Conservation (phyloP, 441 rosid genomes). For the Populus hybrid region DNA sequence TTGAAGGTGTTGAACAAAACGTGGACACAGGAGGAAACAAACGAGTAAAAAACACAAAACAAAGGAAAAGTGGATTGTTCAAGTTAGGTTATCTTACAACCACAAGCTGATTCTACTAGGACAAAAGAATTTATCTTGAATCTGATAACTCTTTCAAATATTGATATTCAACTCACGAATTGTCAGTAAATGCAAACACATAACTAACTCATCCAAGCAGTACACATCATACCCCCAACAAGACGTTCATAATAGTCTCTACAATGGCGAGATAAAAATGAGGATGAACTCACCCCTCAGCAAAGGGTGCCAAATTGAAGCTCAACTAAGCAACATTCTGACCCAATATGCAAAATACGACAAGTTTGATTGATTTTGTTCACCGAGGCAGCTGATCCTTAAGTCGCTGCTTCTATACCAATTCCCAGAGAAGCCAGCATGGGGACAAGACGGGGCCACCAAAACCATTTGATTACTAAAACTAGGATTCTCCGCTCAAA, state of each 20-base stretch:
- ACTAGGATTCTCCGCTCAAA: neutral
- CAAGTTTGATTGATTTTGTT: neutral
- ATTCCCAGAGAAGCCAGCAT: neutral
- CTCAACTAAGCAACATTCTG: neutral
- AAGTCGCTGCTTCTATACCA: neutral
- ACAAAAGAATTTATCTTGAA: neutral
- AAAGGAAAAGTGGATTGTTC: neutral
- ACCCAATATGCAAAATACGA: neutral
- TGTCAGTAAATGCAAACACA: neutral
- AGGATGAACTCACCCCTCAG: neutral
- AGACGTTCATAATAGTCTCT: neutral
- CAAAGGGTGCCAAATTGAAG: neutral
- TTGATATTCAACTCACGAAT: neutral
- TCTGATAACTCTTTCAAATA: neutral
- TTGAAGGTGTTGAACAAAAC: no score
- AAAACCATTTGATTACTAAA: neutral
- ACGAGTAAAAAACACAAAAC: no score
- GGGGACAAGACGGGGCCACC: neutral
- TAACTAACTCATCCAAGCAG: neutral
- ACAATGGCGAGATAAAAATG: neutral
- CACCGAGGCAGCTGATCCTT: neutral
- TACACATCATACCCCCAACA: neutral
- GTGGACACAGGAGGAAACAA: no score
- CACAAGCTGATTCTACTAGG: neutral
- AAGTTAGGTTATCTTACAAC: neutral